A percentile compares a stretch with the other conserved stretches of the same genome.
Evolutionary conservation across 2,329 filamentous ascomycete genomes (phyloP).

Genomic region (Cladophialophora immunda): DNA sequence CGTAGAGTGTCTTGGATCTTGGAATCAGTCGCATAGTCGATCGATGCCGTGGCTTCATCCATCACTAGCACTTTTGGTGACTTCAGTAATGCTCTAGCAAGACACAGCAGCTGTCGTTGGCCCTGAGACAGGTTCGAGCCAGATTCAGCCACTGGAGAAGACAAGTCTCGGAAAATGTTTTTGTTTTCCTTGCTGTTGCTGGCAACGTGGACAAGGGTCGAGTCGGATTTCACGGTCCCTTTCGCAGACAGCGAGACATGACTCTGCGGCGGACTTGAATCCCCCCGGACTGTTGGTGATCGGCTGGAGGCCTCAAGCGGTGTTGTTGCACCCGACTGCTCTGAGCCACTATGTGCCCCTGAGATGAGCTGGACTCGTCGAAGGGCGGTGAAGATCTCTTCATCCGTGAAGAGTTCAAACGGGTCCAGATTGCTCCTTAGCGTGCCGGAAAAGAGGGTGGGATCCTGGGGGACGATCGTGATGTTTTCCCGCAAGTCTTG

Average conservation of each 20-base stretch:
- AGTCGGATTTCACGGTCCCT: slow-evolving; percentile 36
- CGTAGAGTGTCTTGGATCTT: slow-evolving; percentile 97
- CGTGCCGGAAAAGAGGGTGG: slow-evolving; percentile 44
- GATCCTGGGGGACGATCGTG: slow-evolving; percentile 97
- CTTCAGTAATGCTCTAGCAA: slow-evolving; percentile 92
- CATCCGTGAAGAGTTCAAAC: slow-evolving; percentile 86
- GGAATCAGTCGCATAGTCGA: slow-evolving; percentile 93
- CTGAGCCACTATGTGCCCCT: slow-evolving; percentile 47
- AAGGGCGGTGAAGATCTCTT: slow-evolving; percentile 86
- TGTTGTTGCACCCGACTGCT: slow-evolving; percentile 48
- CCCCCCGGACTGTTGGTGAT: slow-evolving; percentile 39
- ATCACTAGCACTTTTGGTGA: slow-evolving; percentile 93
- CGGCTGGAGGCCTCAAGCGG: slow-evolving; percentile 45
- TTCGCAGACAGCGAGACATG: slow-evolving; percentile 39
- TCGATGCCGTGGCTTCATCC: slow-evolving; percentile 98
- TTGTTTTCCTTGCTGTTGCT: slow-evolving; percentile 71
- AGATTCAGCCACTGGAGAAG: slow-evolving; percentile 84
- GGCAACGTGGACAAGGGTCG: slow-evolving; percentile 36
- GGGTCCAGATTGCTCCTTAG: slow-evolving; percentile 79
- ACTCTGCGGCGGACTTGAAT: slow-evolving; percentile 34
- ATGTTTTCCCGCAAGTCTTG: slow-evolving; percentile 91
- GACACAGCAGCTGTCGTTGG: slow-evolving; percentile 91
- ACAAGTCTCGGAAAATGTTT: slow-evolving; percentile 90
- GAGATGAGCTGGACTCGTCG: slow-evolving; percentile 88
- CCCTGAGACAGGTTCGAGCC: slow-evolving; percentile 95